These are phyloP conservation scores for Oryza australiensis DNA, from an alignment of 176 grass and related monocot species.

Conservation along the genomic window DNA sequence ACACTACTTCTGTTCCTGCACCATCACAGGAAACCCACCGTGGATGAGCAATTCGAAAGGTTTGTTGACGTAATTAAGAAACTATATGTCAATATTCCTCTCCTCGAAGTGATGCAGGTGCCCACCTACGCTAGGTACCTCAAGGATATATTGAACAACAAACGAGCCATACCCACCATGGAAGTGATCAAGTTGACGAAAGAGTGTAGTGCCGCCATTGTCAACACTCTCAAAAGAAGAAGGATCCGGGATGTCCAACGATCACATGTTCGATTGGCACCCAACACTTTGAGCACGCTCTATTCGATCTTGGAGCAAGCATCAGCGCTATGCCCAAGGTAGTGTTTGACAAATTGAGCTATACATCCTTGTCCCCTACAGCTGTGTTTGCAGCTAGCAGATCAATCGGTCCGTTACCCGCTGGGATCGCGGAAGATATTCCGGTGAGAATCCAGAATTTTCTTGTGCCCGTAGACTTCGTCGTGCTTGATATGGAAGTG, in stretches of 20 bases:
- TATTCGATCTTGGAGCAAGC: too few species aligned
- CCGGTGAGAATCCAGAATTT: neutral
- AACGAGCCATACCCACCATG: fast-evolving
- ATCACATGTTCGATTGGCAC: too few species aligned
- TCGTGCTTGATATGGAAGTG: neutral
- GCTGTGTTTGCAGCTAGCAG: neutral
- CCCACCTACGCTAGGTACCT: neutral
- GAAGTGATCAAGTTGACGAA: too few species aligned
- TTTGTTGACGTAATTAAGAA: neutral
- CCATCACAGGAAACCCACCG: neutral
- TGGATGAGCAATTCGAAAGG: neutral
- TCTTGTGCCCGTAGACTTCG: neutral
- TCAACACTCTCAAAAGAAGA: neutral
- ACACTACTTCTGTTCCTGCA: neutral
- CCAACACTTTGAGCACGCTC: too few species aligned
- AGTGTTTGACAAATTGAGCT: neutral
- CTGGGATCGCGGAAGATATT: neutral
- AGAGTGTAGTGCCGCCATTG: neutral
- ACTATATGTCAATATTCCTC: too few species aligned
- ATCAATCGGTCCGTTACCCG: neutral
- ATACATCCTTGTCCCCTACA: neutral
- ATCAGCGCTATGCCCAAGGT: too few species aligned
- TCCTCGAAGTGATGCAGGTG: neutral
- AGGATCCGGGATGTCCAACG: neutral
- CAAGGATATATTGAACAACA: neutral